A percentile compares a stretch with the other conserved stretches of the same genome.
phyloP scores from a whole-genome alignment of 768 basidiomycete species.

The Pulveroboletus sp. region DNA sequence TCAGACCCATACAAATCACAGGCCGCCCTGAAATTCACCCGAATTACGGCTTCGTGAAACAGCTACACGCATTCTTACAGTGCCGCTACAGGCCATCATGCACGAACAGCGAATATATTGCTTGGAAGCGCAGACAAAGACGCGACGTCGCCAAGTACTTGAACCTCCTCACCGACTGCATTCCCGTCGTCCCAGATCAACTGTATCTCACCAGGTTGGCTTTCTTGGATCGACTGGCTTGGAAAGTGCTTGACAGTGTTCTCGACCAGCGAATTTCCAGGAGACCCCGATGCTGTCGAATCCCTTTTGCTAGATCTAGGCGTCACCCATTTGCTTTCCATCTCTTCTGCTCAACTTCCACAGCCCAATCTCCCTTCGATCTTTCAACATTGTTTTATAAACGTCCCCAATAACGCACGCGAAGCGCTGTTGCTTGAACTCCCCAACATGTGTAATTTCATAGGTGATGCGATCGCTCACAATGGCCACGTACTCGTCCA shows the following conservation, averaged over 20 bases:
- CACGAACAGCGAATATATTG: conserved; percentile 41
- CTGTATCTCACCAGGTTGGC: conserved; percentile 49
- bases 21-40: conserved; percentile 37
- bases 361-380: conserved; percentile 27
- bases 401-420: conserved; percentile 35
- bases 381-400: conserved; percentile 40
- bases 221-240: neutral
- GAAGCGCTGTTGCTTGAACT: conserved; percentile 44
- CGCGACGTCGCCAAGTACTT: conserved; percentile 52
- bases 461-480: conserved; percentile 37
- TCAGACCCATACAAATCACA: conserved; percentile 14
- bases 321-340: conserved; percentile 49
- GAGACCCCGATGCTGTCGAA: conserved; percentile 45
- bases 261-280: conserved; percentile 48
- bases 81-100: conserved; percentile 45
- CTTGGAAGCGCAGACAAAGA: conserved; percentile 55
- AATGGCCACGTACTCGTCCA: conserved; percentile 51
- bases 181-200: conserved; percentile 44
- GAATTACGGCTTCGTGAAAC: conserved; percentile 52
- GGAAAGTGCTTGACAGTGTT: neutral
- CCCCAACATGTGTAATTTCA: conserved; percentile 42
- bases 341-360: conserved; percentile 48
- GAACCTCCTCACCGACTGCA: conserved; percentile 47
- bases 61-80: conserved; percentile 49
- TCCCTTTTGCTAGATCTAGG: conserved; percentile 48